These are phyloP conservation scores for Aspergillus egyptiacus DNA, from an alignment of 495 filamentous ascomycete species.

Conservation along the genomic window DNA sequence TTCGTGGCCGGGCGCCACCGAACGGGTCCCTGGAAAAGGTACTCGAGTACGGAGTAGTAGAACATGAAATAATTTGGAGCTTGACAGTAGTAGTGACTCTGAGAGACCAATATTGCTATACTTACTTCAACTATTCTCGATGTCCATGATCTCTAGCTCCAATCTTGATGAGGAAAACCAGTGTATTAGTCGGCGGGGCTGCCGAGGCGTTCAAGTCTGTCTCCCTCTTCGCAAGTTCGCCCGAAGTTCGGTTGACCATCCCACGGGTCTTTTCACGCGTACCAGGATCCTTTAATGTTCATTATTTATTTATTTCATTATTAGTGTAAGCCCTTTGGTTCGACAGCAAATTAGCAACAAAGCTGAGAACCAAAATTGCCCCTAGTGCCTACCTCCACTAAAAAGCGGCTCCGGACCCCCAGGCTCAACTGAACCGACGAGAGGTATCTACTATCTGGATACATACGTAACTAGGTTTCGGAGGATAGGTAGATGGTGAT, in stretches of 20 bases:
- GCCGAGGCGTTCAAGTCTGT: conserved; percentile 20
- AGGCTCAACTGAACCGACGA: conserved; percentile 9
- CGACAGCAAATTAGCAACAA: conserved; percentile 8
- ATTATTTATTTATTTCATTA: no score
- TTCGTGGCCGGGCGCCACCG: conserved; percentile 26
- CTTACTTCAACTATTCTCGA: no score
- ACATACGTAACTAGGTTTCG: conserved; percentile 1
- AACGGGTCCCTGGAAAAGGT: conserved; percentile 9
- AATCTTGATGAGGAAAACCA: no score
- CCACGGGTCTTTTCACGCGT: conserved; percentile 5
- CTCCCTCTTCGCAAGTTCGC: conserved; percentile 9
- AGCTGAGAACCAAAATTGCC: conserved; percentile 10
- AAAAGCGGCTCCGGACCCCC: no score
- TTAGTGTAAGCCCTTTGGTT: conserved; percentile 19
- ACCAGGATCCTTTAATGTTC: background rate
- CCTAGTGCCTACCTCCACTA: no score
- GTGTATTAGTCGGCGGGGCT: conserved; percentile 10
- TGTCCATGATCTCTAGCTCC: no score
- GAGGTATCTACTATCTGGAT: no score
- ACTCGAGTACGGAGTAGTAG: background rate
- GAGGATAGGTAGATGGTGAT: conserved; percentile 20
- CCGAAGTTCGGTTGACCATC: conserved; percentile 9
- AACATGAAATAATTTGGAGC: no score
- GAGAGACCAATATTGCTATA: no score
- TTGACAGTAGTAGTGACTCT: no score